Evolutionary conservation across 495 filamentous ascomycete species (phyloP).

Genomic region (Aspergillus mulundensis): DNA sequence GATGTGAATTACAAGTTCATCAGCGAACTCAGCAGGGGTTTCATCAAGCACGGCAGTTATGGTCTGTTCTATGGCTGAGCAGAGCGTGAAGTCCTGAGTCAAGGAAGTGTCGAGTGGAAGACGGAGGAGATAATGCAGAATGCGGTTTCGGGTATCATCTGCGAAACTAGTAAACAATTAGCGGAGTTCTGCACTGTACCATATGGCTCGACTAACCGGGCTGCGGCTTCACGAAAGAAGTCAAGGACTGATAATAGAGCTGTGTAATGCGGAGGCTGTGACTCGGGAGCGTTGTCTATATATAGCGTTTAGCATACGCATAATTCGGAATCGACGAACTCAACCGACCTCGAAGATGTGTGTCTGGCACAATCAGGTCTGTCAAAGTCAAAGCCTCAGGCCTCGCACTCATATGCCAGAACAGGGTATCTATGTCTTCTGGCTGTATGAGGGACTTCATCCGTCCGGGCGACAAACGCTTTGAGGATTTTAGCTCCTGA

Average conservation of each 20-base stretch:
- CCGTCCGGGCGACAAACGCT: slow-evolving; percentile 19
- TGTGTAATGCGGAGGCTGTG: slow-evolving; percentile 10
- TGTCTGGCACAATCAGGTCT: slow-evolving; percentile 23
- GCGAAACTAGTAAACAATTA: slow-evolving; percentile 25
- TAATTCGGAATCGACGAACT: neutral
- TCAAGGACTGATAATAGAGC: slow-evolving; percentile 31
- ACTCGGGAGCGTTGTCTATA: slow-evolving; percentile 10
- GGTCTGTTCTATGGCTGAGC: slow-evolving; percentile 42
- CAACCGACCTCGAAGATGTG: slow-evolving; percentile 20
- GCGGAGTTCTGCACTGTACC: neutral
- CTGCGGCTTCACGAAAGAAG: slow-evolving; percentile 29
- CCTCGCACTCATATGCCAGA: slow-evolving; percentile 30
- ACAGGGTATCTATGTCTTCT: slow-evolving; percentile 31
- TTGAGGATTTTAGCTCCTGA: slow-evolving; percentile 5
- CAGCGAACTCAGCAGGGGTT: slow-evolving; percentile 26
- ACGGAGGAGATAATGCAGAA: slow-evolving; percentile 48
- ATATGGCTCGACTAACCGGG: slow-evolving; percentile 20
- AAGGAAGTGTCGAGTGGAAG: slow-evolving; percentile 57
- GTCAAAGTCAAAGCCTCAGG: slow-evolving; percentile 27
- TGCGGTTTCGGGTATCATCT: slow-evolving; percentile 28
- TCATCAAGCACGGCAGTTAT: slow-evolving; percentile 39
- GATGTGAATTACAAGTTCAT: slow-evolving; percentile 28
- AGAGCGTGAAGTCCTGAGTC: slow-evolving; percentile 35
- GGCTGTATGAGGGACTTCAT: slow-evolving; percentile 29
- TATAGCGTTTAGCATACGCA: neutral